phyloP scores from a whole-genome alignment of 345 rosid species.

The Murraya koenigii region DNA sequence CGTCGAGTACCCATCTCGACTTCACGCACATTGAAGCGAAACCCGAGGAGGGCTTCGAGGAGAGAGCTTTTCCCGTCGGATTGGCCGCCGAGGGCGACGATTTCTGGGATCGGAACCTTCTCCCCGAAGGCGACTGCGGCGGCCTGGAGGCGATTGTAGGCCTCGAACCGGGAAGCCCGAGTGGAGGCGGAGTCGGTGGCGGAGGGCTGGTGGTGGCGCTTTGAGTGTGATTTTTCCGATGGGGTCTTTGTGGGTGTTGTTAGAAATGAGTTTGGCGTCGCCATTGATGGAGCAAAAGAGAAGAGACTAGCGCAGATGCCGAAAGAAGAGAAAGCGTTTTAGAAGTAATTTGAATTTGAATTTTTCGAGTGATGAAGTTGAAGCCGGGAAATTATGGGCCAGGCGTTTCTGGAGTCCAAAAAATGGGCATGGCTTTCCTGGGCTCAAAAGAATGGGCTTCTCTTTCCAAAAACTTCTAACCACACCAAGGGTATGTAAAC shows the following conservation, averaged over 20 bases:
- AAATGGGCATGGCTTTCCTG: background rate
- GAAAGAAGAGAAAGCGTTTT: background rate
- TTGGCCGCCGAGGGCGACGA: constrained; percentile 94
- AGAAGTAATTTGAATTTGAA: constrained; percentile 12
- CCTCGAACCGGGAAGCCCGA: constrained; percentile 71
- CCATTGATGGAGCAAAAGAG: constrained; percentile 34
- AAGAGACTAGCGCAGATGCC: background rate
- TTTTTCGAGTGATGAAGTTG: constrained; percentile 7
- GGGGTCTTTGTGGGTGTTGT: constrained; percentile 68
- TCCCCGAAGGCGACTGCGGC: constrained; percentile 97
- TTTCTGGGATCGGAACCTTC: constrained; percentile 95
- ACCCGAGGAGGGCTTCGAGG: constrained; percentile 89
- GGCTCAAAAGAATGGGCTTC: background rate
- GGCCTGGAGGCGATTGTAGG: constrained; percentile 92
- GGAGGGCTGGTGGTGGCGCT: constrained; percentile 32
- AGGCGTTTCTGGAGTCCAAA: background rate
- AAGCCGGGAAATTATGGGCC: too few species aligned
- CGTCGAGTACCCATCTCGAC: constrained; percentile 98
- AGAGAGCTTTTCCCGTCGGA: constrained; percentile 97
- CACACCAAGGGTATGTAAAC: rapidly evolving
- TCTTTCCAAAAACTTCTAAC: too few species aligned
- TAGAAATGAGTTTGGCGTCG: constrained; percentile 41
- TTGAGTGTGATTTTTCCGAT: constrained; percentile 29
- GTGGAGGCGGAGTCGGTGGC: constrained; percentile 24
- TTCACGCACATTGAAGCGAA: constrained; percentile 92